Conservation (phyloP, 164 flowering plant species). For the Akebia trifoliata region DNA sequence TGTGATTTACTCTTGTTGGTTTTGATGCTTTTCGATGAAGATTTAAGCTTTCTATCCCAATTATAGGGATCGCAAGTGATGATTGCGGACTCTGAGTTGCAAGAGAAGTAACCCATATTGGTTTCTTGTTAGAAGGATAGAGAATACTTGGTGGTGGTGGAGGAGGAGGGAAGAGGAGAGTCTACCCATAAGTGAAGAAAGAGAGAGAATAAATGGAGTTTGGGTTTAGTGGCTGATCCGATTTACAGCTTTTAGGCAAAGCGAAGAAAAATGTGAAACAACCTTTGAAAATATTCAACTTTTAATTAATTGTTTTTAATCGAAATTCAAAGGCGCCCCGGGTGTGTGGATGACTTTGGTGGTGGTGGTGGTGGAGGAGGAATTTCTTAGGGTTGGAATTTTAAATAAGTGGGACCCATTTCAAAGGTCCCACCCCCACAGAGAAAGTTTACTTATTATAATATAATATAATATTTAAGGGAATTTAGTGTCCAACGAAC, state of each 20-base stretch:
- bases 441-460: no score
- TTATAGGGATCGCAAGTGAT: conserved; percentile 52
- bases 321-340: no score
- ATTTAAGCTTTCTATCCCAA: conserved; percentile 23
- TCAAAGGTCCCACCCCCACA: no score
- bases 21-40: background rate
- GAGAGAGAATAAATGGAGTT: background rate
- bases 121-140: background rate
- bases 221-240: background rate
- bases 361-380: no score
- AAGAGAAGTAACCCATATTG: conserved; percentile 68
- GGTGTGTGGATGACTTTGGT: no score
- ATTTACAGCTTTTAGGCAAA: conserved; percentile 7
- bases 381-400: no score
- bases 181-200: background rate
- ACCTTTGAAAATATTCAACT: background rate
- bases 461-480: no score
- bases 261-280: background rate
- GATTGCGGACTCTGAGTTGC: conserved; percentile 65
- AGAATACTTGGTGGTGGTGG: background rate
- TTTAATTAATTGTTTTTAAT: no score
- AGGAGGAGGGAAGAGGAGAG: background rate
- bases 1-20: conserved; percentile 1
- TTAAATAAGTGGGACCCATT: no score
- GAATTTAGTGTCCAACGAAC: no score